A percentile compares a stretch with the other conserved stretches of the same genome.
Evolutionary conservation across 768 basidiomycete species (phyloP).

Genomic region (Cyclocybe cylindracea): DNA sequence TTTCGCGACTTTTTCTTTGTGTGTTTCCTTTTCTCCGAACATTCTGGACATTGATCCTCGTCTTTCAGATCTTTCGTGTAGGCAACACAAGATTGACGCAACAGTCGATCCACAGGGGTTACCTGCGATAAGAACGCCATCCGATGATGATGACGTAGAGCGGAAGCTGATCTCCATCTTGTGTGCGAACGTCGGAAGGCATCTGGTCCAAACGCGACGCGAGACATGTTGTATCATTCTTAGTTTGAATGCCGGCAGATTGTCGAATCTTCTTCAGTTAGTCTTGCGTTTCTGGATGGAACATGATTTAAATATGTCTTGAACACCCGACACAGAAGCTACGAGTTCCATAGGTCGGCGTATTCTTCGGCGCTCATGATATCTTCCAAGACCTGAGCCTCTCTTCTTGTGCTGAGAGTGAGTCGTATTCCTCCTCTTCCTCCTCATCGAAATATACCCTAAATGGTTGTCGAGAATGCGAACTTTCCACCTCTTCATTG

Average conservation of each 20-base stretch:
- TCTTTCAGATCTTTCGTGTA: slow-evolving; percentile 24
- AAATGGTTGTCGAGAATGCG: too few species aligned
- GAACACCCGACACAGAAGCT: too few species aligned
- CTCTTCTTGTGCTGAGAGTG: too few species aligned
- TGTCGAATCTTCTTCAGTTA: slow-evolving; percentile 25
- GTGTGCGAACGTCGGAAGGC: slow-evolving; percentile 21
- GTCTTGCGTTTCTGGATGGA: neutral
- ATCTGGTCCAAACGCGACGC: slow-evolving; percentile 24
- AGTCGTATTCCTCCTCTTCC: too few species aligned
- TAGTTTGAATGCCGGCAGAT: slow-evolving; percentile 29
- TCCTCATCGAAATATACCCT: too few species aligned
- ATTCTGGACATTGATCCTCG: slow-evolving; percentile 15
- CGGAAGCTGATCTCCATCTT: slow-evolving; percentile 25
- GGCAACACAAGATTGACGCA: slow-evolving; percentile 33
- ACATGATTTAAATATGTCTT: too few species aligned
- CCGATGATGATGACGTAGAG: slow-evolving; percentile 19
- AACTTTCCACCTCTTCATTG: too few species aligned
- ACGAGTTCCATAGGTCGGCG: too few species aligned
- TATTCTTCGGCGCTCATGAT: too few species aligned
- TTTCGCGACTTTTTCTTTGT: slow-evolving; percentile 2
- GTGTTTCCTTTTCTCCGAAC: slow-evolving; percentile 10
- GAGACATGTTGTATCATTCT: slow-evolving; percentile 24
- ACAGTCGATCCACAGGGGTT: slow-evolving; percentile 27
- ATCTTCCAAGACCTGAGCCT: too few species aligned
- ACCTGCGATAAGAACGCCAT: slow-evolving; percentile 26